Percentiles rank a stretch among this genome's conserved stretches.
phyloP scores from a whole-genome alignment of 352 stramenopile species.

The Phytophthora megakarya region DNA sequence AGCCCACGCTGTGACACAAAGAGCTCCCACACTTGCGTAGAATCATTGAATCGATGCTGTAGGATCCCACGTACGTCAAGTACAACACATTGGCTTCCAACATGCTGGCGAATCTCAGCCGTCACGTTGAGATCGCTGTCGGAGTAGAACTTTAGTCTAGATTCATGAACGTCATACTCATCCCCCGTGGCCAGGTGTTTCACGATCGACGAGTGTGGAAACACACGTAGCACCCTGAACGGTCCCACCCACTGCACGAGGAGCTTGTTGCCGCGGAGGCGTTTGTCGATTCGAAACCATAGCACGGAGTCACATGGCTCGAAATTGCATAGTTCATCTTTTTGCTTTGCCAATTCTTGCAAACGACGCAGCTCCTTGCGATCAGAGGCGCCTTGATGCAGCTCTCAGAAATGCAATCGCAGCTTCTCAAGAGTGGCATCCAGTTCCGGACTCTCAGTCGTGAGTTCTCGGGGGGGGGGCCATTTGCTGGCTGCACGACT shows the following conservation, averaged over 20 bases:
- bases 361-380: too few species aligned
- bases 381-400: too few species aligned
- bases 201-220: constrained; percentile 6
- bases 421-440: not conserved
- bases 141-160: constrained; percentile 1
- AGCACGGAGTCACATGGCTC: too few species aligned
- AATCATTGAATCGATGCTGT: constrained; percentile 1
- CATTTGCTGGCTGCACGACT: not conserved
- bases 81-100: not conserved
- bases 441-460: not conserved
- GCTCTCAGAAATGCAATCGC: not conserved
- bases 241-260: constrained; percentile 1
- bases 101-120: not conserved
- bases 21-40: not conserved
- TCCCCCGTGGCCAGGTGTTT: not conserved
- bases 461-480: not conserved
- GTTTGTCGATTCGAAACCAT: not conserved
- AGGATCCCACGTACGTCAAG: not conserved
- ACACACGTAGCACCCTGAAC: not conserved
- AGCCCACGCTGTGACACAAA: not conserved
- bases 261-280: constrained; percentile 1
- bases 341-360: too few species aligned
- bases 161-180: constrained; percentile 5
- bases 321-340: too few species aligned
- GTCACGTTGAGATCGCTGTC: not conserved